These are phyloP conservation scores for Cutaneotrichosporon spelunceum DNA, from an alignment of 1,284 basidiomycete species.

Conservation along the genomic window DNA sequence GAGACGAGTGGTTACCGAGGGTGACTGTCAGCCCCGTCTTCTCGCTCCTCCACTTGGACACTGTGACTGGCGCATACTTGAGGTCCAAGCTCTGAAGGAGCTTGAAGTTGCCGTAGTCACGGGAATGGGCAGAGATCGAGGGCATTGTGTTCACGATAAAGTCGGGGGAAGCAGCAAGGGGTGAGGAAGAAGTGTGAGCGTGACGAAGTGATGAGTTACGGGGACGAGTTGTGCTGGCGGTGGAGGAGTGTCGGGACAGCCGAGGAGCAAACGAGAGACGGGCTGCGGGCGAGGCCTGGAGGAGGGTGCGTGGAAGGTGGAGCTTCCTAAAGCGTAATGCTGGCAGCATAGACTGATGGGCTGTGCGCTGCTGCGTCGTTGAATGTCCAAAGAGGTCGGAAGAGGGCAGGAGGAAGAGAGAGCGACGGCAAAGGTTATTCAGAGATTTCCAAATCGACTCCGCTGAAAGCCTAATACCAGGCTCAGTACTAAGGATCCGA, in stretches of 20 bases:
- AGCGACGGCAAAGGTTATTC: no score
- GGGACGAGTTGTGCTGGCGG: not conserved
- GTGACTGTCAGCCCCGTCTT: constrained; percentile 54
- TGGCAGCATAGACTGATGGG: constrained; percentile 2
- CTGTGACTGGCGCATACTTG: constrained; percentile 47
- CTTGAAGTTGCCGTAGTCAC: constrained; percentile 48
- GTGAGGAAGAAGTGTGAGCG: not conserved
- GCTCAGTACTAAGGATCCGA: no score
- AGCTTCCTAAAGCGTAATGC: constrained; percentile 1
- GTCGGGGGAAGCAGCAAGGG: not conserved
- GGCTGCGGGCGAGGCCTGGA: not conserved
- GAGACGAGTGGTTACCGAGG: constrained; percentile 62
- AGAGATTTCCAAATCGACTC: no score
- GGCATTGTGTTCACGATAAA: constrained; percentile 9
- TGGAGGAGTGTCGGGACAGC: not conserved
- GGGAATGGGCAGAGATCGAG: constrained; percentile 13
- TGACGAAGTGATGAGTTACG: not conserved
- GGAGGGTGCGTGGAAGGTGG: not conserved
- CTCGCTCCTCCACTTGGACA: constrained; percentile 51
- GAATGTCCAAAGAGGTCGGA: not conserved
- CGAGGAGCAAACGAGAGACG: not conserved
- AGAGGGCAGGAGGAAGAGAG: not conserved
- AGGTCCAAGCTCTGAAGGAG: constrained; percentile 44
- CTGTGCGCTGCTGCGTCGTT: not conserved
- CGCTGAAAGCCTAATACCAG: no score